Base-by-base conservation (phyloP, 2,329 filamentous ascomycete genomes). In the Myriangium duriaei region DNA sequence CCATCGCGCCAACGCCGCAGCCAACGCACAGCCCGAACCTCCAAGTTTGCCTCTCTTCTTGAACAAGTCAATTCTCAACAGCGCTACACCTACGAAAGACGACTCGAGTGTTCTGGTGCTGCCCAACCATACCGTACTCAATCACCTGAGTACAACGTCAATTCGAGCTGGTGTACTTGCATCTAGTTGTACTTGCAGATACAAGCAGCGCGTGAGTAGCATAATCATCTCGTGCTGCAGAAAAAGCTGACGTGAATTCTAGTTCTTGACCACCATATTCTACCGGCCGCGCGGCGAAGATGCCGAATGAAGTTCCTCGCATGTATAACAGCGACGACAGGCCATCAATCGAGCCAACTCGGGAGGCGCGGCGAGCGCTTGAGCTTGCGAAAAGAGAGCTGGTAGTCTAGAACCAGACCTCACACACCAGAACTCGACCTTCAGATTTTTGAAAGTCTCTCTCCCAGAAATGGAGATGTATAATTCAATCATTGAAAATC, bases 211-310 rank as follows among this genome's bases (percentile, higher is more conserved):
- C 76, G 84, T 84, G 53, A 16, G 42, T 16, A 10, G 10, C 17
- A 12, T 38, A 11, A 14, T n/a, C n/a, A n/a, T n/a, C n/a, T n/a
- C n/a, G n/a, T n/a, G n/a, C n/a, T n/a, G n/a, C n/a, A n/a, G n/a
- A n/a, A n/a, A n/a, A n/a, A n/a, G n/a, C n/a, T n/a, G n/a, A n/a
- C n/a, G n/a, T n/a, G n/a, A n/a, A 29, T 19, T 15, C 21, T 51
- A 95, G 88, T 96, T 96, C 61, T 81, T 96, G 24, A 96, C 88
- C 3, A 95, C 87, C 2, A 93, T 96, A 56, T 80, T 96, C 67
- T 96, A 96, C 65, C 96, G 95, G 67, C 86, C 85, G 12, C 85
- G 86, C 13, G 68, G 58, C 44, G 63, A 64, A 21, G 53, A 57
- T 32, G 53, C 49, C 14, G 41, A 43, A 11, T 43, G n/a, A n/a